phyloP scores from a whole-genome alignment of 345 rosid genomes.

The Arabis hirsuta region DNA sequence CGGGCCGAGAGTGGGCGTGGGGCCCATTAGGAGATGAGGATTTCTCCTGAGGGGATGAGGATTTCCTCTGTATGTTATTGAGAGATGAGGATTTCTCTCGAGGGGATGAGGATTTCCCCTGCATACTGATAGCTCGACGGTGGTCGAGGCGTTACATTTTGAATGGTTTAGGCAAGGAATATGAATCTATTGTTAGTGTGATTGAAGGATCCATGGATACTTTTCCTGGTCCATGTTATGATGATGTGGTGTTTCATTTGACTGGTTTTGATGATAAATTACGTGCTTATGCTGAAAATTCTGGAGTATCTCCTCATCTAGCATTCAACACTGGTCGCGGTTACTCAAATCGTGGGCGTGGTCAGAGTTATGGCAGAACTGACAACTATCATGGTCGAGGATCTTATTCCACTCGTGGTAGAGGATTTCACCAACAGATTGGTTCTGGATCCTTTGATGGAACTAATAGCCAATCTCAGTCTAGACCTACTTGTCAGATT shows the following conservation, averaged over 20 bases:
- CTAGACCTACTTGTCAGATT: background rate
- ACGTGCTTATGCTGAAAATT: rapidly evolving
- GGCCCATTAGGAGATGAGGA: no score
- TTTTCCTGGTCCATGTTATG: background rate
- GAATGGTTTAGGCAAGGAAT: background rate
- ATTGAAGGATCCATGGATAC: background rate
- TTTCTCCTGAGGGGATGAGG: no score
- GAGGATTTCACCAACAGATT: background rate
- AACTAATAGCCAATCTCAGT: no score
- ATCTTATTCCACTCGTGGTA: background rate
- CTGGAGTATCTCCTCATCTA: background rate
- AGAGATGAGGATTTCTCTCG: no score
- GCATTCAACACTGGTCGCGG: background rate
- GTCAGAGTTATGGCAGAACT: background rate
- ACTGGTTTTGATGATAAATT: background rate
- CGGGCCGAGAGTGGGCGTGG: no score
- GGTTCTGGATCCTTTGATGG: no score
- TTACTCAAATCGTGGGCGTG: background rate
- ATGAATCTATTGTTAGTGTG: background rate
- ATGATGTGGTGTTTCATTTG: background rate
- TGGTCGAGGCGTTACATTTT: no score
- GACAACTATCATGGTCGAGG: background rate
- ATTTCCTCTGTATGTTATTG: no score
- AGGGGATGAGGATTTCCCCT: no score
- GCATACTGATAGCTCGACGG: no score